These are phyloP conservation scores for Trypanosoma melophagium DNA, from an alignment of 208 protist species.

Conservation along the genomic window DNA sequence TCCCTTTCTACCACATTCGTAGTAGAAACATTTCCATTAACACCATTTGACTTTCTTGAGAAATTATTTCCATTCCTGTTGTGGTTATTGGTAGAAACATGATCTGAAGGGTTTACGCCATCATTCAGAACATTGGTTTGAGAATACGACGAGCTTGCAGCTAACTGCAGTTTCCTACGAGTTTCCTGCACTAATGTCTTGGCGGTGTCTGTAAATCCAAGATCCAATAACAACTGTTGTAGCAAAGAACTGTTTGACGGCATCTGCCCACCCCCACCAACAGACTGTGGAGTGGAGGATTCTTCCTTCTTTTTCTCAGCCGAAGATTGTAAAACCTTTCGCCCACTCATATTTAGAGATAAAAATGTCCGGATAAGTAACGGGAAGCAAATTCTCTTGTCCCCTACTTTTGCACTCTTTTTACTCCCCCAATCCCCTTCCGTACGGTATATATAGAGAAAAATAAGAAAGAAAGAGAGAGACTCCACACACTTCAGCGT, in stretches of 20 bases:
- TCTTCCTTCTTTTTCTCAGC: not conserved
- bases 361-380: not conserved
- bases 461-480: slow-evolving; percentile 14
- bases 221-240: slow-evolving; percentile 40
- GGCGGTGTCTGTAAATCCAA: slow-evolving; percentile 57
- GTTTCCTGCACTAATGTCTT: slow-evolving; percentile 47
- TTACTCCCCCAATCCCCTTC: not conserved
- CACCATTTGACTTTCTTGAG: no score
- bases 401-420: not conserved
- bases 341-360: slow-evolving; percentile 1
- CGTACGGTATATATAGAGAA: slow-evolving; percentile 15
- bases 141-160: not conserved
- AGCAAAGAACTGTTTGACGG: slow-evolving; percentile 19
- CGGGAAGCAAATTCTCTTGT: no score
- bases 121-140: not conserved
- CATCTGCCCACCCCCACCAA: not conserved
- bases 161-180: slow-evolving; percentile 20
- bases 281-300: not conserved
- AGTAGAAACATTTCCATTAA: not conserved
- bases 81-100: no score
- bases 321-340: not conserved
- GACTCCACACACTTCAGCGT: not conserved
- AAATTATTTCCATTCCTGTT: no score
- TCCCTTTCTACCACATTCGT: not conserved
- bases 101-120: no score